Base-by-base conservation (phyloP, 2,329 filamentous ascomycete genomes). In the Pyricularia grisea region DNA sequence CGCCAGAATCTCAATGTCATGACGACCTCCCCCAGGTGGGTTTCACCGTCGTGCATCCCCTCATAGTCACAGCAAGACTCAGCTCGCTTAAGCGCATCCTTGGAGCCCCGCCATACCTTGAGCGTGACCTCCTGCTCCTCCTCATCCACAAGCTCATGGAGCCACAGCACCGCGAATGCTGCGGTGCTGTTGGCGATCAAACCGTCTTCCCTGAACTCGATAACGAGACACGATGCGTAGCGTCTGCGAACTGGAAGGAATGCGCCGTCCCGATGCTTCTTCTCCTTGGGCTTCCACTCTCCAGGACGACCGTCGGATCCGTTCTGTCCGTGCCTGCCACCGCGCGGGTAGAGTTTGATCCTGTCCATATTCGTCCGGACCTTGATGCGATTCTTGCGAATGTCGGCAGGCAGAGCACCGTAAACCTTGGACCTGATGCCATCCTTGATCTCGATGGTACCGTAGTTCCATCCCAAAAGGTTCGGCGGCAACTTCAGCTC, bases 391-490 rank as follows among this genome's bases (percentile, higher is more conserved):
- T 70, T 69, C 36, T 68, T 64, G 25, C 65, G 68, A n/a, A 74
- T 50, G 12, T 85, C 80, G 1, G 81, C 74, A 0, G 85, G 81
- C 1, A 89, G 78, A 17, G 75, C 70, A n/a, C 81, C 77, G 31
- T 73, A 72, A 25, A 63, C 68, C 17, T 82, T 81, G 1, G 79
- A 78, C 67, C 80, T 82, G 14, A 88, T 78, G 0, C 79, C 75
- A 0, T 85, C 82, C n/a, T 85, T 81, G 61, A 92, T 79, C 71
- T 91, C 87, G 0, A 92, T 74, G 0, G 90, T 92, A 5, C 90
- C 91, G 69, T 88, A 90, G 28, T 91, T 87, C 89, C 90, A 92
- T 1, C 91, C 91, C 0, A 87, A 78, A 36, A 89, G 76, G 67
- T 86, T 82, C 6, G 77, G 80, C 1, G 88, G 87, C 1, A 88